Evolutionary conservation across 2,329 filamentous ascomycete genomes (phyloP), one percentile per base, ranked within the genome.

Genomic region (Colletotrichum incanum): DNA sequence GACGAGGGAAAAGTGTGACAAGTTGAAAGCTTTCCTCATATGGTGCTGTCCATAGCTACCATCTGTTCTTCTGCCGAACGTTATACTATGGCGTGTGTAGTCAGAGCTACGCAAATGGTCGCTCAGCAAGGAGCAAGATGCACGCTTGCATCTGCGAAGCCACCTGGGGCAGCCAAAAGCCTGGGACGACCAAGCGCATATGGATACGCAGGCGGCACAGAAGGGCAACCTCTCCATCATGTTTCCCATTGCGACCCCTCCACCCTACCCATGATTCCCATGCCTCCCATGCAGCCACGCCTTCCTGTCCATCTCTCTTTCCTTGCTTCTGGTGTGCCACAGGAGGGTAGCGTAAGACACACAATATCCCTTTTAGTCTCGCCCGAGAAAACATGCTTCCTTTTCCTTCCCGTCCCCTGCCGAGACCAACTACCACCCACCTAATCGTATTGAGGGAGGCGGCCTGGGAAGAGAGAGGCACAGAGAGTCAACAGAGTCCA

Each of bases 321-420:
- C 56, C 39, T 31, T 60, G 39, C 56, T 28, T 60, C 12, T 7
- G 26, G 41, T 20, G 41, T 43, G 18, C 18, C 41, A 43, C 41
- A 43, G 41, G 6, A 43, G 16, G 11, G 39, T 16, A 14, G 39
- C 12, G 2, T 18, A 18, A 43, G 41, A 43, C 16, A 43, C 41
- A 43, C 16, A 18, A 16, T 18, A 43, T 18, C 14, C 6, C 16
- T 43, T 18, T 18, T 31, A 31, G 16, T 18, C 26, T 52, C 28
- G 16, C 14, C 14, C 49, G 26, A 11, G 26, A 16, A 28, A 18
- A 8, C 50, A 34, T 55, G 45, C 7, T 61, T 61, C 41, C 67
- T 71, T 71, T 67, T 55, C 39, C n/a, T 41, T 55, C 28, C 67
- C 60, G 60, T 43, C 23, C 14, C 14, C 49, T 50, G 6, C 23